These are phyloP conservation scores for Fistulinella prunicolor DNA, from an alignment of 768 basidiomycete species.

Conservation along the genomic window DNA sequence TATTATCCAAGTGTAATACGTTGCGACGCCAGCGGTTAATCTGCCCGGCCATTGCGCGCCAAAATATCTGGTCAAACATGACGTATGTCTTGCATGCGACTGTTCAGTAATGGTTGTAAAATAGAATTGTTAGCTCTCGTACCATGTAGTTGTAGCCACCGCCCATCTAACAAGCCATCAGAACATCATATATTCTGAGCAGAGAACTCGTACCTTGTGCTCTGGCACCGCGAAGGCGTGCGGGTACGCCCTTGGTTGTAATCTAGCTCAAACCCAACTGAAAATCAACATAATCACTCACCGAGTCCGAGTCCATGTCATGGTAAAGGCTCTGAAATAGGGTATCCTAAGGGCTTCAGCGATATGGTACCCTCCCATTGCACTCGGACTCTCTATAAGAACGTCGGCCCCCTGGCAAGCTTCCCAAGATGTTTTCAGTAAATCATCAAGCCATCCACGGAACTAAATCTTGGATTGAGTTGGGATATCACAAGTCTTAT, in stretches of 20 bases:
- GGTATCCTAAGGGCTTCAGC: slow-evolving; percentile 93
- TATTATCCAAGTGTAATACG: slow-evolving; percentile 68
- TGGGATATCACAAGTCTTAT: slow-evolving; percentile 1
- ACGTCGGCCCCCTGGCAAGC: slow-evolving; percentile 95
- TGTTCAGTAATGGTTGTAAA: slow-evolving; percentile 1
- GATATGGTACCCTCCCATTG: slow-evolving; percentile 97
- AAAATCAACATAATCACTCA: slow-evolving; percentile 15
- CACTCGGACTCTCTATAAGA: slow-evolving; percentile 91
- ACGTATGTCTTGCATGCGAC: slow-evolving; percentile 68
- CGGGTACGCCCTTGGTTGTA: slow-evolving; percentile 72
- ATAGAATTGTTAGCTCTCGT: slow-evolving; percentile 16
- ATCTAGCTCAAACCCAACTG: neutral
- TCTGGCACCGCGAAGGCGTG: slow-evolving; percentile 99
- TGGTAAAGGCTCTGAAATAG: slow-evolving; percentile 94
- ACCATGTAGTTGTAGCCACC: slow-evolving; percentile 99
- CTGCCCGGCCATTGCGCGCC: slow-evolving; percentile 91
- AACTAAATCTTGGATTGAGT: slow-evolving; percentile 51
- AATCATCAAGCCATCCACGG: slow-evolving; percentile 96
- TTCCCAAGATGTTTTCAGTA: slow-evolving; percentile 93
- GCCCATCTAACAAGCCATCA: slow-evolving; percentile 65
- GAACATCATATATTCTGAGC: slow-evolving; percentile 9
- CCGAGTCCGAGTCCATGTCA: slow-evolving; percentile 97
- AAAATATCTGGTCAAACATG: slow-evolving; percentile 98
- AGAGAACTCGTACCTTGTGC: slow-evolving; percentile 58
- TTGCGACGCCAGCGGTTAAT: slow-evolving; percentile 92